Percentiles rank a stretch among this genome's conserved stretches.
Conservation (phyloP, 2,329 filamentous ascomycete genomes). For the Fusarium buxicola region DNA sequence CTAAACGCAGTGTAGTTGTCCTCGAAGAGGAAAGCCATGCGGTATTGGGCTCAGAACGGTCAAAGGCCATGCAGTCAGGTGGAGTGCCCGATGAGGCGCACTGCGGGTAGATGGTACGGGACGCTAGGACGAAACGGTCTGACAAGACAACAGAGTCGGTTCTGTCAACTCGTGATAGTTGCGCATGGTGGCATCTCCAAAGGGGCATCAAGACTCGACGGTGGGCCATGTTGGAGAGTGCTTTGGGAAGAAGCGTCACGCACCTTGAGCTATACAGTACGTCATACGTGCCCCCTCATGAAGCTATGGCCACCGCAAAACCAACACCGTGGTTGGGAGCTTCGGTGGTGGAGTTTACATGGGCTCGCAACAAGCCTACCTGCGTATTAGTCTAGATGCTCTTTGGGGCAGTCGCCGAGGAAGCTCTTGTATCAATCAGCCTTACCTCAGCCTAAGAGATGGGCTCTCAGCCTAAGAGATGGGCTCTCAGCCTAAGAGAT, state of each 20-base stretch:
- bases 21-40: not conserved
- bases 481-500: too few relatives aligned
- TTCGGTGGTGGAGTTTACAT: too few relatives aligned
- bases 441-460: too few relatives aligned
- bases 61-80: slow-evolving; percentile 37
- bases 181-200: slow-evolving; percentile 18
- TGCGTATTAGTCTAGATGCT: too few relatives aligned
- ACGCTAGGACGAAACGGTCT: not conserved
- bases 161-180: slow-evolving; percentile 20
- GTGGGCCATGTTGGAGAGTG: not conserved
- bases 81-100: slow-evolving; percentile 33
- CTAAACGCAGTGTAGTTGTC: not conserved
- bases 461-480: too few relatives aligned
- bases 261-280: not conserved
- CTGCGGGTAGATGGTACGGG: slow-evolving; percentile 25
- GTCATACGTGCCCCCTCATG: slow-evolving; percentile 23
- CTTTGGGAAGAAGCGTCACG: not conserved
- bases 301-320: slow-evolving; percentile 33
- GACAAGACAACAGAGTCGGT: not conserved
- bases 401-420: too few relatives aligned
- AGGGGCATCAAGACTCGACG: slow-evolving; percentile 41
- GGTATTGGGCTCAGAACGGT: slow-evolving; percentile 14
- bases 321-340: too few relatives aligned
- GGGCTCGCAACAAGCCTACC: too few relatives aligned
- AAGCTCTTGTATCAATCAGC: too few relatives aligned